phyloP scores from a whole-genome alignment of 768 basidiomycete genomes.

The Rhizopogon rudus region DNA sequence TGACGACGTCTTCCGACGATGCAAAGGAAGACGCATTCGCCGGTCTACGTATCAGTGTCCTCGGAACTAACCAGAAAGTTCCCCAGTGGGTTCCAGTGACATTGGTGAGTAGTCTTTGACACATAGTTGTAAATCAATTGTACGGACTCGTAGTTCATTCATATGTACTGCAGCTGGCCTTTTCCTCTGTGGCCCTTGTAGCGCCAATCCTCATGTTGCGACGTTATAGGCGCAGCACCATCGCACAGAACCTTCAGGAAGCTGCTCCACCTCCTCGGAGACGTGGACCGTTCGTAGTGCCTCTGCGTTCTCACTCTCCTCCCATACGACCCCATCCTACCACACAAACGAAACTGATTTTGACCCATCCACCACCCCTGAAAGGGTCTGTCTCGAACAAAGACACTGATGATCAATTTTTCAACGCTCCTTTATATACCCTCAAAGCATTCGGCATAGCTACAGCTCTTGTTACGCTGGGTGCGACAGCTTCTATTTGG shows the following conservation, averaged over 20 bases:
- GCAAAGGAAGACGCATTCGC: background rate
- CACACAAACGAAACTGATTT: background rate
- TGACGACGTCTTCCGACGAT: background rate
- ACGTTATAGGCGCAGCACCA: conserved; percentile 4
- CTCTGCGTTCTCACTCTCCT: background rate
- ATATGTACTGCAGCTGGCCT: conserved; percentile 4
- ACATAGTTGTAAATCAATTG: background rate
- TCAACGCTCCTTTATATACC: conserved; percentile 49
- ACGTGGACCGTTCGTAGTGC: background rate
- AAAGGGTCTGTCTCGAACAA: background rate
- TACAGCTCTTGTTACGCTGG: conserved; percentile 49
- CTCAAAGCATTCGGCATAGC: conserved; percentile 65
- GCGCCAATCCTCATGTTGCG: conserved; percentile 9
- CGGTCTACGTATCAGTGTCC: background rate
- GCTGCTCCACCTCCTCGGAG: conserved; percentile 5
- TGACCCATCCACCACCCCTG: background rate
- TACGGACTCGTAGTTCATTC: background rate
- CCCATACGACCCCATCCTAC: background rate
- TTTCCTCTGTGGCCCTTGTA: conserved; percentile 10
- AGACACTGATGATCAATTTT: conserved; percentile 23
- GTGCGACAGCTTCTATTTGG: conserved; percentile 40
- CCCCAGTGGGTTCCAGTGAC: conserved; percentile 3
- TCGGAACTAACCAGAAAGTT: background rate
- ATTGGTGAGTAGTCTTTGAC: background rate
- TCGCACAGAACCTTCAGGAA: background rate